Base-by-base conservation (phyloP, 2,329 filamentous ascomycete genomes). In the Trichoderma hamatum region DNA sequence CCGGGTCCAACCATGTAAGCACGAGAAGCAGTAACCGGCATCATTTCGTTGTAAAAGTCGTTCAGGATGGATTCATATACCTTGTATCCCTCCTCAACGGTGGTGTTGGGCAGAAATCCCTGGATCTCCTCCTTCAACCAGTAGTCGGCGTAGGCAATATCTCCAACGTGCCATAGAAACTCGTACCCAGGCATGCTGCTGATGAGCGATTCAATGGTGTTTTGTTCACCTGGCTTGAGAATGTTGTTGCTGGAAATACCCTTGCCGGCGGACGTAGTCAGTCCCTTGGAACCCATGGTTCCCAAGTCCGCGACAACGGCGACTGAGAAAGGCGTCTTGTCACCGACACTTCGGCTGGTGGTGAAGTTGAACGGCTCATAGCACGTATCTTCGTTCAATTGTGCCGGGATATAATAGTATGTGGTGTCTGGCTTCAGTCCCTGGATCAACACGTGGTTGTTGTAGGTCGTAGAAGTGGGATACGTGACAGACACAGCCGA, bases 81-180 rank as follows among this genome's bases (percentile, higher is more conserved):
- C 28, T 49, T 67, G 39, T 67, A 67, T 28, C 64, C 64, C 36
- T 67, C 64, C 30, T 67, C 64, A 1, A 67, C 28, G 16, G 64
- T 67, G 28, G 64, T 67, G 21, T 67, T 67, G 14, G 64, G 64
- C 36, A 67, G 28, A 46, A 59, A 67, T 16, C 64, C 64, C 64
- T 67, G 64, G 46, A 67, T 67, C 54, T 67, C 64, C 54, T 67
- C 64, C 64, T 67, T 67, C 28, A 67, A 13, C 64, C 64, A 67
- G 28, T 67, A 67, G 30, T 67, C 64, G 28, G 64, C 64, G 14
- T 67, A 67, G 4, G 64, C 64, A 32, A 67, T 51, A 28, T 67
- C 64, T 36, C 64, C 64, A 2, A 67, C 64, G 24, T 67, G 64
- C 64, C 64, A 67, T 21, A 67, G 39, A 16, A 67, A 59, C 30